Evolutionary conservation across 169 alveolate species (phyloP).

Genomic region (Cryptosporidium ubiquitum): DNA sequence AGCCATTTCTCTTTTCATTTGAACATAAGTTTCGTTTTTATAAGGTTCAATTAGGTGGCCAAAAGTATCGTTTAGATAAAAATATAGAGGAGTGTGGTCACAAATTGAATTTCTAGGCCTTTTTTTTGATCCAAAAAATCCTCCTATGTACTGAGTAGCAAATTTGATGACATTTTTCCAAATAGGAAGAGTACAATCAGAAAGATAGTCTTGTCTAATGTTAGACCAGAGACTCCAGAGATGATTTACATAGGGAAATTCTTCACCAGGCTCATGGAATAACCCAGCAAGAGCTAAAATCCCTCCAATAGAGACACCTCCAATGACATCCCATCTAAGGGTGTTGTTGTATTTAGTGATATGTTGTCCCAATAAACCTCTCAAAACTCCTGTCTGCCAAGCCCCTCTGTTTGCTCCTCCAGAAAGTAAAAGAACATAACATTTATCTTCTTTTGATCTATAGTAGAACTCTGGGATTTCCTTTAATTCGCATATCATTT

Average conservation of each 20-base stretch:
- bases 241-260: constrained; percentile 8
- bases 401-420: constrained; percentile 75
- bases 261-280: constrained; percentile 73
- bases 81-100: constrained; percentile 28
- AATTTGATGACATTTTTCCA: constrained; percentile 54
- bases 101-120: constrained; percentile 47
- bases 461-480: constrained; percentile 42
- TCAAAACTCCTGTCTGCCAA: constrained; percentile 71
- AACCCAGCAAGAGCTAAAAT: constrained; percentile 66
- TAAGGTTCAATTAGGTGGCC: constrained; percentile 58
- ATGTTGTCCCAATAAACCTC: constrained; percentile 62
- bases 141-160: constrained; percentile 50
- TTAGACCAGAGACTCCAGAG: constrained; percentile 64
- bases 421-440: constrained; percentile 62
- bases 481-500: background rate
- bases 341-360: constrained; percentile 46
- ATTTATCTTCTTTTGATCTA: constrained; percentile 27
- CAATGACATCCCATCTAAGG: constrained; percentile 66
- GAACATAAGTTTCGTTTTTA: constrained; percentile 35
- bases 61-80: constrained; percentile 48
- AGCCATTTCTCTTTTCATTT: background rate
- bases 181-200: constrained; percentile 67
- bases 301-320: constrained; percentile 68
- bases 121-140: constrained; percentile 23
- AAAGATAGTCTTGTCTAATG: constrained; percentile 60